Base-by-base conservation (phyloP, 768 basidiomycete species). In the Tephrocybe sp. region DNA sequence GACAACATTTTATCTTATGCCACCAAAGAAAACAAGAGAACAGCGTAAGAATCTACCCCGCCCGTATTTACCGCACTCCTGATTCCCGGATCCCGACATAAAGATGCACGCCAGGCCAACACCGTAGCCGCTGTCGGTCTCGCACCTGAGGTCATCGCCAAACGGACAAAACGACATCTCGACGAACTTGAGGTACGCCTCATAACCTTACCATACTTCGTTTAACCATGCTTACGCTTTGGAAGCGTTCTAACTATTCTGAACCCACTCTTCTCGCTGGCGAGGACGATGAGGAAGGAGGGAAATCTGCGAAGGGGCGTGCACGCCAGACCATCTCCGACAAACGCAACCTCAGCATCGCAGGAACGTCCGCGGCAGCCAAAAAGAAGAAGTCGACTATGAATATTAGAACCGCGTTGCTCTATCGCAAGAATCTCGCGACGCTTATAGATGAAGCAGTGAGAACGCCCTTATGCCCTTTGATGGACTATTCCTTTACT, bases 371-470 rank as follows among this genome's bases (percentile, higher is more conserved):
- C 42, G 68, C 76, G 51, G 77, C 76, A 18, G 77, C 79, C 32
- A 76, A 68, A 59, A 86, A 83, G 75, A 90, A 86, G 72, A 92
- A 91, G 65, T 86, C 88, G 11, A 86, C 81, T 3, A 89, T 88
- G 83, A 86, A 80, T 58, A 83, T 93, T 50, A 79, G 92, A 53
- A 83, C 84, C 24, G 88, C 91, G 17, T 73, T 93, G 30, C 68
- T 94, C 39, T 94, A 93, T 68, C 84, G 86, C 58, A 94, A 93
- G 68, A 90, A 81, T 57, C 74, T 94, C 12, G 71, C 79, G 3
- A 76, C 82, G 5, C 74, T 92, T 46, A 69, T 94, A 21, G 88
- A 90, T 17, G 91, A 93, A 73, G 86, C 88, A 50, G 92, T 92
- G 58, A 56, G 88, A 75, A 30, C n/a, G 18, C 25, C 25, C 4